A percentile compares a stretch with the other conserved stretches of the same genome.
These are phyloP conservation scores for Daldinia sp. DNA, from an alignment of 2,329 filamentous ascomycete genomes.

Conservation along the genomic window DNA sequence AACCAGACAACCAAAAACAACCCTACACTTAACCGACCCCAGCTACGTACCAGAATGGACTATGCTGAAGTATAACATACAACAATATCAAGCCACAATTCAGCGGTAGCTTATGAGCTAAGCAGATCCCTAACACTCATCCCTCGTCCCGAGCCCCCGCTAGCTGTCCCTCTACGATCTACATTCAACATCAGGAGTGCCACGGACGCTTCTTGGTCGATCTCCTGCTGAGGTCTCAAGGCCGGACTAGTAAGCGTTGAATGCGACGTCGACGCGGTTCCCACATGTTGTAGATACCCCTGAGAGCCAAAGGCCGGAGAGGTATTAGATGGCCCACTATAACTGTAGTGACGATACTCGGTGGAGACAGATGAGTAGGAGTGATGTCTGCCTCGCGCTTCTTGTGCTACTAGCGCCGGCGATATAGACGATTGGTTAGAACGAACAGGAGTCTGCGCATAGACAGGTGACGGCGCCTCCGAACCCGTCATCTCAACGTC, in stretches of 20 bases:
- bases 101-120: slow-evolving; percentile 52
- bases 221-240: slow-evolving; percentile 62
- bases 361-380: slow-evolving; percentile 62
- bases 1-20: background rate
- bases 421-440: slow-evolving; percentile 60
- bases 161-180: slow-evolving; percentile 67
- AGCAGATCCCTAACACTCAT: slow-evolving; percentile 65
- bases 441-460: slow-evolving; percentile 47
- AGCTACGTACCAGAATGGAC: background rate
- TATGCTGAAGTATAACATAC: background rate
- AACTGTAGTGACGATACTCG: slow-evolving; percentile 55
- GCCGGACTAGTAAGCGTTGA: slow-evolving; percentile 68
- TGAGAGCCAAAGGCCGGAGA: slow-evolving; percentile 57
- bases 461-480: slow-evolving; percentile 58
- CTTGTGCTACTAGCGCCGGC: slow-evolving; percentile 59
- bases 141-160: slow-evolving; percentile 50
- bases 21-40: background rate
- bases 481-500: slow-evolving; percentile 71
- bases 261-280: slow-evolving; percentile 51
- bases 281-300: slow-evolving; percentile 51
- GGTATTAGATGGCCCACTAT: slow-evolving; percentile 50
- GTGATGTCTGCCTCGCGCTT: slow-evolving; percentile 56
- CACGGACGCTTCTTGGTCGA: slow-evolving; percentile 82
- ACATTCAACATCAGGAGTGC: slow-evolving; percentile 88
- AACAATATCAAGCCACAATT: background rate